Base-by-base conservation (phyloP, 345 rosid species). In the Anacardium occidentale region DNA sequence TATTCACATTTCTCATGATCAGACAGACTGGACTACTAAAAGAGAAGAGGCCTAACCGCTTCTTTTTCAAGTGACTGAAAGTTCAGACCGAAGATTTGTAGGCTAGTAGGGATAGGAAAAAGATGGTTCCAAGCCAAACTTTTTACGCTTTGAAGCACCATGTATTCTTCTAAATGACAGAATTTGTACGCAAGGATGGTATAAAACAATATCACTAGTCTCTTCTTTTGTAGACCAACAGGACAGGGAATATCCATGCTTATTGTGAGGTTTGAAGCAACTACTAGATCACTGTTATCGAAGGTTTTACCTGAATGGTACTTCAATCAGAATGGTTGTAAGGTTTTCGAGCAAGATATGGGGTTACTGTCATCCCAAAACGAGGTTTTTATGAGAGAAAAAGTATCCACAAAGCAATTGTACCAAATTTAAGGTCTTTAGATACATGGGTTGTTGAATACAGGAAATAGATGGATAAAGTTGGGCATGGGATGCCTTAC, bases 181-280 rank as follows among this genome's bases (percentile, higher is more conserved):
- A 92, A 71, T 21, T 88, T 44, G 67, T 75, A 0, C 93, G 85
- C 14, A 80, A 85, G 77, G 83, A 90, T 2, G 98, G 98, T 3
- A 82, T 71, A 77, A 92, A 83, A 75, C 84, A 88, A 54, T 92
- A 94, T 87, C 65, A 48, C 93, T 0, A 92, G 92, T 57, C 83
- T 94, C 61, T 92, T 92, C 80, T 97, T 94, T 11, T 94, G 97
- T 70, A 83, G 98, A 74, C 97, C 98, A 61, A 89, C 95, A 0
- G 98, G 98, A 61, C 98, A 90, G 82, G 98, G 97, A 61, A 94
- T 92, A 69, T 90, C 97, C 55, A 94, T 94, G 98, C 91, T 94
- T 42, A 90, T 94, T 64, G 97, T 87, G 55, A 77, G 97, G 80
- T 92, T 94, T 73, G 98, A 98, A 6, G 79, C 78, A 48, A 94